Evolutionary conservation across 495 filamentous ascomycete genomes (phyloP), one percentile per base, ranked within the genome.

Genomic region (Talaromyces proteolyticus): DNA sequence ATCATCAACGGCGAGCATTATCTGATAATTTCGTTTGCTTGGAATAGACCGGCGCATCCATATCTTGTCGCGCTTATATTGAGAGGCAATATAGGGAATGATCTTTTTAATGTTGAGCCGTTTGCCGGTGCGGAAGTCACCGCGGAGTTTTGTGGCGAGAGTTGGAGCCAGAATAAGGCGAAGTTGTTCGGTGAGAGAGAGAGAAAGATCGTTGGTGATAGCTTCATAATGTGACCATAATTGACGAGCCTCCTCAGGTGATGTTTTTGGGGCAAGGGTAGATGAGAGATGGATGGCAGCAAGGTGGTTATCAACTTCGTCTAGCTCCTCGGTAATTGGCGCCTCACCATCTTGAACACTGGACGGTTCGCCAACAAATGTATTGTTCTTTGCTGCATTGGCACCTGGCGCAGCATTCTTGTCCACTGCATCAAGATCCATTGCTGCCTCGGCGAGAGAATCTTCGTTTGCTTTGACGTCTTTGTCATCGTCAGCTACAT

Each of bases 41-140:
- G 94, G 94, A 45, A 92, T 84, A 11, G 83, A 85, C 44, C 94
- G 82, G 8, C 94, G 84, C 87, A 97, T 94, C 94, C 94, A 99
- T 68, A 99, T 99, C 72, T 97, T 97, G 78, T 99, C 94, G 52
- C 92, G 87, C 78, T 95, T 96, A 78, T 95, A 99, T 53, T 85
- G 80, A 3, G 88, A 94, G 3, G 94, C 94, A 55, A 99, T 97
- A 71, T 97, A 99, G 0, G 94, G 92, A 56, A 99, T 97, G 67
- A 99, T 99, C 42, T 91, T 88, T 65, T 95, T 96, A 72, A 99
- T 94, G 68, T 97, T 97, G 56, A 99, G 88, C 1, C 94, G 87
- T 63, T 99, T 97, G 46, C 94, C 94, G 0, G 94, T 97, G 58
- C 92, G 88, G 77, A 93, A 97, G 63, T 95, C 90, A 52, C 94